Conservation (phyloP, 108 stramenopile genomes). For the Fragilariopsis cylindrus region DNA sequence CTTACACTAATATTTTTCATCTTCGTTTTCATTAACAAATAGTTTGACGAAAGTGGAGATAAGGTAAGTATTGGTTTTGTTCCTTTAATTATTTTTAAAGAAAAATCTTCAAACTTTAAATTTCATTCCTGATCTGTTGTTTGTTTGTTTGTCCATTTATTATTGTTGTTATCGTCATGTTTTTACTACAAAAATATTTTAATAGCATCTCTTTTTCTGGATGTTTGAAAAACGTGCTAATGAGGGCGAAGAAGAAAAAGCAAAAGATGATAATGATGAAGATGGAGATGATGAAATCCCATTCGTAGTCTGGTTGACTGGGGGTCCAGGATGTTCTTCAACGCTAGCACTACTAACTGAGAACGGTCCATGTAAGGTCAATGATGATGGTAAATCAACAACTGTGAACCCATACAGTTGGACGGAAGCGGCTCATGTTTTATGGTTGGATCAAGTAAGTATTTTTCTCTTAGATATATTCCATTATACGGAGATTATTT, state of each 20-base stretch:
- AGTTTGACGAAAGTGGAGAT: constrained; percentile 26
- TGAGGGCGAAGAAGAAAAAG: constrained; percentile 10
- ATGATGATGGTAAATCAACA: constrained; percentile 87
- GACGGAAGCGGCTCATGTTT: constrained; percentile 93
- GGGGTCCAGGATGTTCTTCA: constrained; percentile 85
- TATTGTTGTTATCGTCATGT: no score
- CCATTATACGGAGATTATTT: no score
- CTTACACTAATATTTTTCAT: no score
- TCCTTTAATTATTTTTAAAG: neutral
- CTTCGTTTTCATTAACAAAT: no score
- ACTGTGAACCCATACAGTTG: constrained; percentile 87
- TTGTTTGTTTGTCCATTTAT: no score
- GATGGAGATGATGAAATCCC: constrained; percentile 51
- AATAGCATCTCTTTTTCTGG: constrained; percentile 94
- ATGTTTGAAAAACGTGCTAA: constrained; percentile 88
- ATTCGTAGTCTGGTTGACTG: constrained; percentile 93
- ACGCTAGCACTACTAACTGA: constrained; percentile 90
- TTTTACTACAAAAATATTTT: constrained; percentile 22
- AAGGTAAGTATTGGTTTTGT: neutral
- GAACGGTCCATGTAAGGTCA: constrained; percentile 96
- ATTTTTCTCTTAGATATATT: no score
- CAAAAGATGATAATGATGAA: neutral
- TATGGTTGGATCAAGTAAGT: constrained; percentile 85
- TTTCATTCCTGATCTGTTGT: neutral
- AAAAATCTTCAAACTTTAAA: neutral